A percentile compares a stretch with the other conserved stretches of the same genome.
Evolutionary conservation across 176 grass and related monocot species (phyloP).

Genomic region (Olyra latifolia): DNA sequence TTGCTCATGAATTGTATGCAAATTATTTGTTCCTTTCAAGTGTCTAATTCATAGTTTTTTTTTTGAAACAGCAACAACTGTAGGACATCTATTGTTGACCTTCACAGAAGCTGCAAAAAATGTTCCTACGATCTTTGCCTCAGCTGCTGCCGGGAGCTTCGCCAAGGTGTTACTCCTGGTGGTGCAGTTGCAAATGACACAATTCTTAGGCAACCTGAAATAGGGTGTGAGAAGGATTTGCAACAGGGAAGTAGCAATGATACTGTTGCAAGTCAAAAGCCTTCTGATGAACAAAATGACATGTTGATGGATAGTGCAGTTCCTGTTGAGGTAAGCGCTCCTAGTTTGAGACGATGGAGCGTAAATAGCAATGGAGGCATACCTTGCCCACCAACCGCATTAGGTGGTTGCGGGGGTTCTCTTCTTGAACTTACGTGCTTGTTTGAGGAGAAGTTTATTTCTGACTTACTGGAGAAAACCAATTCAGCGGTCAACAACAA

Average conservation of each 20-base stretch:
- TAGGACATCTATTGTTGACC: slow-evolving; percentile 82
- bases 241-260: not conserved
- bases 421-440: slow-evolving; percentile 64
- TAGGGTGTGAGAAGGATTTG: slow-evolving; percentile 20
- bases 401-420: slow-evolving; percentile 64
- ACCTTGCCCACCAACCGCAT: slow-evolving; percentile 60
- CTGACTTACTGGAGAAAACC: slow-evolving; percentile 42
- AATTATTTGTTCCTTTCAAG: not conserved
- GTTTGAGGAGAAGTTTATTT: slow-evolving; percentile 40
- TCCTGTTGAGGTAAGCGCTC: not conserved
- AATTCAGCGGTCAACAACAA: not conserved
- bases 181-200: not conserved
- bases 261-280: not conserved
- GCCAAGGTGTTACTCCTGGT: slow-evolving; percentile 34
- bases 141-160: slow-evolving; percentile 63
- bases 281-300: not conserved
- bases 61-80: slow-evolving; percentile 61
- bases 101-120: slow-evolving; percentile 63
- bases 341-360: slow-evolving; percentile 39
- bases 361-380: slow-evolving; percentile 57
- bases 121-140: slow-evolving; percentile 79
- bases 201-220: not conserved
- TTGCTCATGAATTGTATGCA: not conserved
- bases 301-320: not conserved
- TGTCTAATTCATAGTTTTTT: slow-evolving; percentile 13